Percentiles rank a stretch among this genome's conserved stretches.
Conservation (phyloP, 2,329 filamentous ascomycete species). For the Lanzia echinophila region DNA sequence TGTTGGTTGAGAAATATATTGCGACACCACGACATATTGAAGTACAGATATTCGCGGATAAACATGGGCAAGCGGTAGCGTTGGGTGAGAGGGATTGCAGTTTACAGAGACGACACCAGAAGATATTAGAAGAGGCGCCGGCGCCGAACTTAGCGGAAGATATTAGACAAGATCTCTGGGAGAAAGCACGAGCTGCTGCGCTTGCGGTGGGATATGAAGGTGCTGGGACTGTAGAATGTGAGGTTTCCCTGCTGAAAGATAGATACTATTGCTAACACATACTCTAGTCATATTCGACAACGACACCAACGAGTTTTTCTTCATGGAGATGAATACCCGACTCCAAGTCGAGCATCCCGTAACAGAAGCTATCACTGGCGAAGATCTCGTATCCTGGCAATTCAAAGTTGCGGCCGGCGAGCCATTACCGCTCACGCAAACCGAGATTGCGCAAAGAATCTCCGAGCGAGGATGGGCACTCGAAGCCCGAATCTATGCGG, state of each 20-base stretch:
- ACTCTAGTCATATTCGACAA: constrained; percentile 75
- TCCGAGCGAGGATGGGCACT: constrained; percentile 75
- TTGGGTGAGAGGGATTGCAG: constrained; percentile 86
- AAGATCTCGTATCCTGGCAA: constrained; percentile 90
- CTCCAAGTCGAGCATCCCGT: constrained; percentile 97
- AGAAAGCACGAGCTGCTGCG: constrained; percentile 58
- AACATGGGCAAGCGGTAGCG: constrained; percentile 70
- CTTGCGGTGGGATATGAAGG: constrained; percentile 81
- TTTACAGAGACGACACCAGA: constrained; percentile 80
- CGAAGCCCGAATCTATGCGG: constrained; percentile 93
- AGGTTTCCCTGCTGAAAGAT: constrained; percentile 27
- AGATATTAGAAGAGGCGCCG: constrained; percentile 84
- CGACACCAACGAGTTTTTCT: constrained; percentile 72
- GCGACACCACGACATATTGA: constrained; percentile 77
- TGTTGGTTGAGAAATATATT: constrained; percentile 81
- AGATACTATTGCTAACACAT: not conserved
- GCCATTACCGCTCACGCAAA: constrained; percentile 58
- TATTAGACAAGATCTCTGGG: constrained; percentile 56
- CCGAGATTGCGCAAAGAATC: constrained; percentile 63
- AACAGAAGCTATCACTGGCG: constrained; percentile 70
- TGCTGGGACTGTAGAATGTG: constrained; percentile 83
- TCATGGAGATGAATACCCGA: constrained; percentile 79
- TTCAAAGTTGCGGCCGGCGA: constrained; percentile 74
- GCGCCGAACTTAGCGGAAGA: constrained; percentile 59
- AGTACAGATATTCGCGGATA: constrained; percentile 85